These are phyloP conservation scores for Boletus reticulatus DNA, from an alignment of 768 basidiomycete genomes.

Conservation along the genomic window DNA sequence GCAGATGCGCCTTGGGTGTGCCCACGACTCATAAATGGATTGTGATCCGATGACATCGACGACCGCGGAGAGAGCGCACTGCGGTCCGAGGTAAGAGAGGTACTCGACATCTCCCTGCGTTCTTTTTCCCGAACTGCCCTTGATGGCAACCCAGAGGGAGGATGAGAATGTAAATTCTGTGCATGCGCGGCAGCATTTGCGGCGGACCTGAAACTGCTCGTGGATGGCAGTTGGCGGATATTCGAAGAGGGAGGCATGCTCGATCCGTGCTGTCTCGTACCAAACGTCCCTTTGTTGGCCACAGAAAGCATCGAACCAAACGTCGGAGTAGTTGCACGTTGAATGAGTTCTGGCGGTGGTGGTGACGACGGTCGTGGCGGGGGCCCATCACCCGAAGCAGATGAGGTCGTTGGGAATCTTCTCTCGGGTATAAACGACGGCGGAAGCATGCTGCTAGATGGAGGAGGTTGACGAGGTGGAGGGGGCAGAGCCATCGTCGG, in stretches of 20 bases:
- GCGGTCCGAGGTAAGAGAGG: constrained; percentile 68
- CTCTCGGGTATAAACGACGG: constrained; percentile 75
- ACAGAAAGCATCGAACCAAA: constrained; percentile 63
- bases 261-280: constrained; percentile 62
- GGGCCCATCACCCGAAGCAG: constrained; percentile 53
- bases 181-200: constrained; percentile 58
- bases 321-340: constrained; percentile 86
- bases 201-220: constrained; percentile 79
- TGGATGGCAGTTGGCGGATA: constrained; percentile 72
- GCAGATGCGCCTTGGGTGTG: constrained; percentile 37
- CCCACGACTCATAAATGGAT: constrained; percentile 44
- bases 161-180: constrained; percentile 40
- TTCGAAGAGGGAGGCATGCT: constrained; percentile 72
- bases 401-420: constrained; percentile 44
- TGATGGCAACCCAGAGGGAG: constrained; percentile 43
- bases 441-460: constrained; percentile 68
- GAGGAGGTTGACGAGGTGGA: constrained; percentile 73
- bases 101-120: constrained; percentile 59
- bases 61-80: constrained; percentile 72
- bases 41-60: constrained; percentile 79
- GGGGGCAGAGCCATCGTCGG: constrained; percentile 85
- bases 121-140: constrained; percentile 52
- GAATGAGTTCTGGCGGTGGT: constrained; percentile 88
- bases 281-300: constrained; percentile 46
- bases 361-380: constrained; percentile 91